Base-by-base conservation (phyloP, 441 rosid genomes). In the Omphalea diandra region DNA sequence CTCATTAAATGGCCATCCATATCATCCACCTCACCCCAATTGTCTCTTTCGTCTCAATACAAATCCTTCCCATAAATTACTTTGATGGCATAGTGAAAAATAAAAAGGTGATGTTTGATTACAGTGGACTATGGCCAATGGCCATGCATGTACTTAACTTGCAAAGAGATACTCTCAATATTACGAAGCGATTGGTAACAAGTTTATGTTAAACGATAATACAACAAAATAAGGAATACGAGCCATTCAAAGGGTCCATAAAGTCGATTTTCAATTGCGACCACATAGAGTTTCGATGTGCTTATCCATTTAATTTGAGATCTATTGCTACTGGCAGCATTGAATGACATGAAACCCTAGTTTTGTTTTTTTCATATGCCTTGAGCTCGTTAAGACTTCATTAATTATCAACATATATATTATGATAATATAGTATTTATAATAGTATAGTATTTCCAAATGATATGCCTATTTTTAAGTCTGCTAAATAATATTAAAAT, bases 261-360 rank as follows among this genome's bases (percentile, higher is more conserved):
- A 50, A 31, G 47, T 41, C 32, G 54, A 49, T 54, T 64, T 54
- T 60, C 40, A 57, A 73, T 57, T 27, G 71, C 47, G 47, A 49
- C 80, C 80, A 71, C 83, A n/a, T 38, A 26, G 44, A 40, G 33
- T 66, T 65, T 62, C 38, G 20, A 32, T 40, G 71, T 41, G 43
- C 79, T 77, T 77, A 77, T 75, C 84, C 79, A 52, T 40, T 27
- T 62, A 44, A 52, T 69, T 72, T 54, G 14, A 14, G 7, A 50
- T 64, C 31, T 17, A 58, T 41, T 61, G 44, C 22, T 1, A n/a
- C n/a, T 72, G 73, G 44, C 22, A 0, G 12, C 17, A 38, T 61
- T 61, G n/a, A 18, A 33, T 7, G 15, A 14, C 22, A 31, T 57
- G 56, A 18, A 64, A 64, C 46, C 6, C 27, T 40, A 40, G 11